Evolutionary conservation across 2,329 filamentous ascomycete species (phyloP), one percentile per base, ranked within the genome.

Genomic region (Cytospora piceicola): DNA sequence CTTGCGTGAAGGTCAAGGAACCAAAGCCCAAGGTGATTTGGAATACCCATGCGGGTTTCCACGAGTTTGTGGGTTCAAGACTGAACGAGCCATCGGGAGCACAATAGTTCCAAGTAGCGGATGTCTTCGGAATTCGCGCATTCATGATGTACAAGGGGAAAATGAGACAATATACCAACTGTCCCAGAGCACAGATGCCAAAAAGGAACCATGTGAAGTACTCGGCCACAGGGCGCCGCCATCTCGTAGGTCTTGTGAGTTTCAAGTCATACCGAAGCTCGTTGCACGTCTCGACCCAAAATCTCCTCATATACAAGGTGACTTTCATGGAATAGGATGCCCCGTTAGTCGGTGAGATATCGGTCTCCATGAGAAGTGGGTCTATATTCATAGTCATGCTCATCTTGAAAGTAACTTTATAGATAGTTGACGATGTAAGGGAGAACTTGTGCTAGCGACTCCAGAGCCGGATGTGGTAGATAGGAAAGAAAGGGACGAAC

Each of bases 1-100:
- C 73, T 24, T 70, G 53, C 2, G 72, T 69, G 61, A 74, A 75
- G 15, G 34, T 68, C 11, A 74, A 60, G 1, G 58, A 39, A 0
- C 72, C 72, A 55, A 70, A 69, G 0, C 46, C 67, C 17, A 70
- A 22, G 20, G 67, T 69, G 22, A 72, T 70, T 8, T 72, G 65
- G 54, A 72, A 72, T 55, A 73, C 70, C 30, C 70, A 71, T 5
- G 61, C 63, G 3, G 61, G 56, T 0, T 46, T 46, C 72, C 72
- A 74, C 17, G 12, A 24, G 8, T 20, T 64, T 14, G 34, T 17
- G 12, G 34, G 51, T 3, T 61, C 34, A 11, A 61, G n/a, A 30
- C 51, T 55, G 24, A 61, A 61, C 11, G 59, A 46, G 34, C 59
- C 51, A 24, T 61, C 51, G 15, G 59, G 59, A 20, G 59, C 59